Evolutionary conservation across 2,329 filamentous ascomycete species (phyloP).

Genomic region (Aschersonia sp.): DNA sequence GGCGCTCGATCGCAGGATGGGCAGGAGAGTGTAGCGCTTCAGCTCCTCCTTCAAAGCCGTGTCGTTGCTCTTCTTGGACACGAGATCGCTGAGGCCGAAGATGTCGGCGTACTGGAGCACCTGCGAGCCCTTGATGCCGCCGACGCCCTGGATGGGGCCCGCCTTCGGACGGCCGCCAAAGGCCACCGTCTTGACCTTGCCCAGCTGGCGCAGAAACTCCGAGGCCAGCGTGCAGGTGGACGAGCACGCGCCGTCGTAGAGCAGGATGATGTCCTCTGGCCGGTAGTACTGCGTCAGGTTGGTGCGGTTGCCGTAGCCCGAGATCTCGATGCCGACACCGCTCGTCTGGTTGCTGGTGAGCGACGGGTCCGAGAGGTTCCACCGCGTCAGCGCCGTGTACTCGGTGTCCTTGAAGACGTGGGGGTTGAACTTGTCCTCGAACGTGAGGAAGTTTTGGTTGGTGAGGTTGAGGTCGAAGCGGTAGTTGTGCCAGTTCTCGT

Average conservation of each 20-base stretch:
- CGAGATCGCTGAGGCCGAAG: slow-evolving; percentile 9
- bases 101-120: slow-evolving; percentile 17
- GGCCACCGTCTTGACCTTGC: slow-evolving; percentile 34
- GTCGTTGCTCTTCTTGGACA: slow-evolving; percentile 12
- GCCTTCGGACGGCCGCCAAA: slow-evolving; percentile 33
- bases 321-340: slow-evolving; percentile 17
- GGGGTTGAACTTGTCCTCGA: slow-evolving; percentile 27
- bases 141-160: slow-evolving; percentile 37
- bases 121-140: slow-evolving; percentile 36
- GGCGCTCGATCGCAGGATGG: slow-evolving; percentile 16
- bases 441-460: slow-evolving; percentile 32
- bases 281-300: slow-evolving; percentile 35
- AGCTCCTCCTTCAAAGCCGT: slow-evolving; percentile 12
- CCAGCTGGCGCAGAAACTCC: slow-evolving; percentile 36
- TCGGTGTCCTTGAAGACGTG: slow-evolving; percentile 30
- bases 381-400: slow-evolving; percentile 37
- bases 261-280: slow-evolving; percentile 40
- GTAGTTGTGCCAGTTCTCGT: slow-evolving; percentile 35
- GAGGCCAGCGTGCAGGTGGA: slow-evolving; percentile 43
- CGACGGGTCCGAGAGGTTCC: slow-evolving; percentile 30
- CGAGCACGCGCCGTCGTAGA: slow-evolving; percentile 44
- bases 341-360: slow-evolving; percentile 21
- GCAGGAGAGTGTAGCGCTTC: slow-evolving; percentile 15
- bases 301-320: slow-evolving; percentile 25
- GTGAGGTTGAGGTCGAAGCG: slow-evolving; percentile 33